These are phyloP conservation scores for Stenocarpella maydis DNA, from an alignment of 2,329 filamentous ascomycete genomes.

Conservation along the genomic window DNA sequence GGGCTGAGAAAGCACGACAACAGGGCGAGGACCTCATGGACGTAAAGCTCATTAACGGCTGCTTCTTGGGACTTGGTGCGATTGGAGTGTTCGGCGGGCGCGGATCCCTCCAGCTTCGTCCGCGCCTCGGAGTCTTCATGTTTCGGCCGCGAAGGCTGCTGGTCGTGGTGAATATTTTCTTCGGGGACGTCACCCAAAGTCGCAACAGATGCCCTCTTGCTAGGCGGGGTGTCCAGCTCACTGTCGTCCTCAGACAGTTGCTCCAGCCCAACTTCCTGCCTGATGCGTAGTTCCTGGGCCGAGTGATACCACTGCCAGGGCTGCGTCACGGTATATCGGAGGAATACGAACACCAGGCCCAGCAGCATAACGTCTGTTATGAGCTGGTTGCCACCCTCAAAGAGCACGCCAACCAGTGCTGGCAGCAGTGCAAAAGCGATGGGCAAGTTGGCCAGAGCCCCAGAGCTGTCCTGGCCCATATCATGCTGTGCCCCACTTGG, in stretches of 20 bases:
- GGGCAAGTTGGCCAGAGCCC: constrained; percentile 79
- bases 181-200: constrained; percentile 52
- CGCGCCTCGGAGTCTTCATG: constrained; percentile 5
- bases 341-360: constrained; percentile 80
- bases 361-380: constrained; percentile 87
- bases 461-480: constrained; percentile 60
- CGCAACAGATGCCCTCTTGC: constrained; percentile 40
- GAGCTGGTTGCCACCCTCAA: constrained; percentile 83
- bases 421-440: constrained; percentile 85
- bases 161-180: constrained; percentile 35
- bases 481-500: constrained; percentile 51
- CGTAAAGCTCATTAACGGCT: constrained; percentile 71
- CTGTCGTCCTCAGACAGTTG: constrained; percentile 53
- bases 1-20: constrained; percentile 82
- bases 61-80: constrained; percentile 41
- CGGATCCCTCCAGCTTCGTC: background rate
- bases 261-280: constrained; percentile 54
- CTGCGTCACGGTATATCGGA: constrained; percentile 90
- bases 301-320: constrained; percentile 88
- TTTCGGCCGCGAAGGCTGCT: constrained; percentile 34
- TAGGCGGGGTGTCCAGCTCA: constrained; percentile 37
- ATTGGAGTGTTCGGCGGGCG: background rate
- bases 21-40: constrained; percentile 79
- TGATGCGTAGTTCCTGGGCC: constrained; percentile 68
- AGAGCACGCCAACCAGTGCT: constrained; percentile 83